Conservation (phyloP, 306 rosid species). For the Nissolia schottii region DNA sequence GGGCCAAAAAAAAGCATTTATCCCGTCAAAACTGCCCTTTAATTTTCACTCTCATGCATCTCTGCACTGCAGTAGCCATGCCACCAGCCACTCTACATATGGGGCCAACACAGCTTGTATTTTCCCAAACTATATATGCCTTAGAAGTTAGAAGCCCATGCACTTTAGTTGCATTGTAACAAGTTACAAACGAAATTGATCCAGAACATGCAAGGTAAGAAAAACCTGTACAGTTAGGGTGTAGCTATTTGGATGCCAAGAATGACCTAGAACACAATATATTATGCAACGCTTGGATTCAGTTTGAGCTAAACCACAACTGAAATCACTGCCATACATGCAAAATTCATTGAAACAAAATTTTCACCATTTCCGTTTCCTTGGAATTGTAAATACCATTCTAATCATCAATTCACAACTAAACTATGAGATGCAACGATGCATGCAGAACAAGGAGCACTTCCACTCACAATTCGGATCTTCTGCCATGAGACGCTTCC, state of each 20-base stretch:
- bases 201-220: conserved; percentile 9
- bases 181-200: not conserved
- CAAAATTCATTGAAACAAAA: not conserved
- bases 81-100: not conserved
- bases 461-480: conserved; percentile 81
- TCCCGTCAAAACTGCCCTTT: not conserved
- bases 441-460: conserved; percentile 21
- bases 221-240: not conserved
- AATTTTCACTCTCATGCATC: not conserved
- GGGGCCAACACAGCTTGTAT: conserved; percentile 11
- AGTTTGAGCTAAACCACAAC: not conserved
- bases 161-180: not conserved
- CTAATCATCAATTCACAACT: not conserved
- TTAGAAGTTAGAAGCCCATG: conserved; percentile 12
- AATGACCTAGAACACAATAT: not conserved
- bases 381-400: not conserved
- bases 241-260: conserved; percentile 6
- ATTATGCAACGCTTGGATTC: not conserved
- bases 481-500: conserved; percentile 82
- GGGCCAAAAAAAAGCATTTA: conserved; percentile 1
- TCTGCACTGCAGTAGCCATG: not conserved
- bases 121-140: not conserved
- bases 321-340: not conserved
- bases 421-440: not conserved
- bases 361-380: not conserved